phyloP scores from a whole-genome alignment of 768 basidiomycete species.

The Epithele typhae region DNA sequence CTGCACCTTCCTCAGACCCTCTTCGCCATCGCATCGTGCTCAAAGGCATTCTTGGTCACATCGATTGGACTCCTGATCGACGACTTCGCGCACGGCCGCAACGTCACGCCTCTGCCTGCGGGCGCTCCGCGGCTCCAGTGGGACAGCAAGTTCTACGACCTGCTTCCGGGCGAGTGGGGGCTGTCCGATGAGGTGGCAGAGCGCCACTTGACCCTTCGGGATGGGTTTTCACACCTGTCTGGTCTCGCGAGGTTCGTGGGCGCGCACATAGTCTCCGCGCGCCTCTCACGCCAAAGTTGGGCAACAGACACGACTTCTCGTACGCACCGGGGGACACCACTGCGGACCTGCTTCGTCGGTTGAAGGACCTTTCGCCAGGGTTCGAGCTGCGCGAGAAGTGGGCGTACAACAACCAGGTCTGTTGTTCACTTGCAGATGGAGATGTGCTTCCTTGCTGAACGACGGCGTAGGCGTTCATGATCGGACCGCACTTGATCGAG shows the following conservation, averaged over 20 bases:
- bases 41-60: constrained; percentile 27
- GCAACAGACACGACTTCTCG: constrained; percentile 30
- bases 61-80: constrained; percentile 30
- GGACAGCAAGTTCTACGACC: constrained; percentile 28
- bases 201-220: constrained; percentile 30
- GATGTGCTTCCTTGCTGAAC: too few relatives aligned
- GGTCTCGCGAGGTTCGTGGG: too few relatives aligned
- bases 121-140: constrained; percentile 21
- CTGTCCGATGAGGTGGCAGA: constrained; percentile 34
- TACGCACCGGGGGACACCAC: constrained; percentile 28
- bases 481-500: too few relatives aligned
- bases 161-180: constrained; percentile 40
- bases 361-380: constrained; percentile 28
- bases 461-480: too few relatives aligned
- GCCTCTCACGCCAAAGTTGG: too few relatives aligned
- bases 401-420: constrained; percentile 36
- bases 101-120: constrained; percentile 21
- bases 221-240: constrained; percentile 34
- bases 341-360: constrained; percentile 16
- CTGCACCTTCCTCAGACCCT: constrained; percentile 25
- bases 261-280: background rate
- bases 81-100: constrained; percentile 27
- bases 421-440: too few relatives aligned
- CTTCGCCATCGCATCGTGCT: constrained; percentile 28
- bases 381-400: constrained; percentile 34